Percentiles rank a stretch among this genome's conserved stretches.
Evolutionary conservation across 164 flowering plant species (phyloP).

Genomic region (Annona cherimola): DNA sequence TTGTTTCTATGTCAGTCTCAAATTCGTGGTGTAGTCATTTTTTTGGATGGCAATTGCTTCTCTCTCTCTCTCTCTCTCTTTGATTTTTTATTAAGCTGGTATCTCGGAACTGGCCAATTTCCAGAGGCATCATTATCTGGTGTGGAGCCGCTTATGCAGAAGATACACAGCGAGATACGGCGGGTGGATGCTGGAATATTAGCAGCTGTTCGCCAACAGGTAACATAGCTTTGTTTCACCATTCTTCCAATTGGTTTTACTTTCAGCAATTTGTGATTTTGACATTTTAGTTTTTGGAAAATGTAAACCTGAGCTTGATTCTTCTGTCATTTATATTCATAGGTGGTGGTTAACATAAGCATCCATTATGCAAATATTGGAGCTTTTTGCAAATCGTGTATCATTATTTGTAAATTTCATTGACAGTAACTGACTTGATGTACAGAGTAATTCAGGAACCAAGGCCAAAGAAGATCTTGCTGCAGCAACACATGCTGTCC

Average conservation of each 20-base stretch:
- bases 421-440: conserved; percentile 8
- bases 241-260: neutral
- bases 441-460: conserved; percentile 93
- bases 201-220: conserved; percentile 98
- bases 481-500: conserved; percentile 89
- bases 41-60: neutral
- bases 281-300: neutral
- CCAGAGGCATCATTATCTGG: conserved; percentile 94
- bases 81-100: neutral
- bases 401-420: conserved; percentile 1
- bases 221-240: conserved; percentile 7
- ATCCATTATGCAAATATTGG: neutral
- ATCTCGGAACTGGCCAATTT: conserved; percentile 1
- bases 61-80: neutral
- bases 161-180: conserved; percentile 84
- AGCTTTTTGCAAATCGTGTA: neutral
- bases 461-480: conserved; percentile 98
- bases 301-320: too few species aligned
- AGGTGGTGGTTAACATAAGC: neutral
- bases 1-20: neutral
- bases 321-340: neutral
- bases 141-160: conserved; percentile 98
- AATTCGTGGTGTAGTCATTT: neutral
- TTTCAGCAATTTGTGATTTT: neutral
- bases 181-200: conserved; percentile 87